Conservation (phyloP, 495 filamentous ascomycete species). For the Penicillium mononematosum region DNA sequence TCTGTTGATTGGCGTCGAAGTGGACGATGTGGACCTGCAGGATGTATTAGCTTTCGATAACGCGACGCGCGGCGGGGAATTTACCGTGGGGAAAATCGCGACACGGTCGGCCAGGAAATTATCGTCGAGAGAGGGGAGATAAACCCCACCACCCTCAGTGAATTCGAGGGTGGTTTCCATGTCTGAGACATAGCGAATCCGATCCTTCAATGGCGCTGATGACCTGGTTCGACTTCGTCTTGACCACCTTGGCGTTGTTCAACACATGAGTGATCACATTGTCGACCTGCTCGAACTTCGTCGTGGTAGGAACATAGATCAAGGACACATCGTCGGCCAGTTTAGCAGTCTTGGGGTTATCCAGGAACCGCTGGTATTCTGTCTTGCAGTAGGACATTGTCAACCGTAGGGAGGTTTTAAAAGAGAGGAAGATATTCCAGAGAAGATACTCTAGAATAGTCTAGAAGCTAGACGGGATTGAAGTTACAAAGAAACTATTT, state of each 20-base stretch:
- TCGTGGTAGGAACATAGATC: conserved; percentile 90
- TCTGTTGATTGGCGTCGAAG: conserved; percentile 73
- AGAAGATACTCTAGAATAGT: background rate
- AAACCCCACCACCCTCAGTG: conserved; percentile 73
- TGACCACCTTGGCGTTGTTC: conserved; percentile 59
- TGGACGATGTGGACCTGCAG: conserved; percentile 82
- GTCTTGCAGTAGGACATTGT: conserved; percentile 59
- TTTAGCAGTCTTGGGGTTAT: conserved; percentile 60
- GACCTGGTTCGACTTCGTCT: conserved; percentile 75
- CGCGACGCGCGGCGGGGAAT: conserved; percentile 31
- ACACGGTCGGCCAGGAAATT: conserved; percentile 87
- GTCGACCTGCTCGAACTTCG: conserved; percentile 63
- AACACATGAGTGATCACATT: conserved; percentile 77
- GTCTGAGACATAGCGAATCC: conserved; percentile 69
- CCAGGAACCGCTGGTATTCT: conserved; percentile 77
- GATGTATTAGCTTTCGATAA: conserved; percentile 22
- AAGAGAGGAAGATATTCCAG: conserved; percentile 8
- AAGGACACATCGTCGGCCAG: conserved; percentile 72
- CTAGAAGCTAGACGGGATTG: background rate
- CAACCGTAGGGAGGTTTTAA: conserved; percentile 13
- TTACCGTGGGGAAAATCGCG: conserved; percentile 79
- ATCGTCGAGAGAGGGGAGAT: conserved; percentile 87
- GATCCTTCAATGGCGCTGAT: conserved; percentile 69
- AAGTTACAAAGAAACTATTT: conserved; percentile 9
- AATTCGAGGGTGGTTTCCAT: conserved; percentile 85